Base-by-base conservation (phyloP, 371 early-diverging fungal species). In the Mucor lusitanicus region DNA sequence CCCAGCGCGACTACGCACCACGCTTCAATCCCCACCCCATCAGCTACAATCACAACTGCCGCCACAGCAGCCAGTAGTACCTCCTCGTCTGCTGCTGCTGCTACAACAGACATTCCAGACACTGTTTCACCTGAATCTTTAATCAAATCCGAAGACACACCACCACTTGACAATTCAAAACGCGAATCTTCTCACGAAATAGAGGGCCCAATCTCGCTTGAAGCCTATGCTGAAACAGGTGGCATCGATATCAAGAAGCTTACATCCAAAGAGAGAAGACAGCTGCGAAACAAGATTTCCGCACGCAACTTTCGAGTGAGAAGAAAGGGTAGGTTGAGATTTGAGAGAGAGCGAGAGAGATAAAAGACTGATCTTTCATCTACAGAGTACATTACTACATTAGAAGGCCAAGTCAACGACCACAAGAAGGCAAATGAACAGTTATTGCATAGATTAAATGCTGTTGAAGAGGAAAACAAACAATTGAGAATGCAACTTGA, bases 301-400 rank as follows among this genome's bases (percentile, higher is more conserved):
- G 75, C 75, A 40, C 75, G 75, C 32, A 75, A 75, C 32, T 75
- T 75, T 58, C 57, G 75, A 63, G 69, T 72, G 12, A 62, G 75
- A 69, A 72, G 75, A 75, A 75, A 75, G 28, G 75, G 75, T 75
- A 69, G 60, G 27, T 25, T 25, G 44, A n/a, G 1, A 33, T 33
- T 1, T 42, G n/a, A 44, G 0, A 4, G 37, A 13, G 37, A 37
- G 23, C 3, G 30, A 30, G 30, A 30, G 30, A 30, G 30, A 30
- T 9, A 12, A 8, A 3, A 6, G 12, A 50, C 21, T 50, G 50
- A 50, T 50, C 23, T 8, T 25, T 23, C 3, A 11, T 37, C 8
- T 25, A 23, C 25, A 87, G 89, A 93, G 77, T 92, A 94, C 65
- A 88, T 94, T 61, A 73, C 83, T 15, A 86, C 81, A 32, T 82